Evolutionary conservation across 1,284 basidiomycete genomes (phyloP).

Genomic region (Anthracocystis walkeri): DNA sequence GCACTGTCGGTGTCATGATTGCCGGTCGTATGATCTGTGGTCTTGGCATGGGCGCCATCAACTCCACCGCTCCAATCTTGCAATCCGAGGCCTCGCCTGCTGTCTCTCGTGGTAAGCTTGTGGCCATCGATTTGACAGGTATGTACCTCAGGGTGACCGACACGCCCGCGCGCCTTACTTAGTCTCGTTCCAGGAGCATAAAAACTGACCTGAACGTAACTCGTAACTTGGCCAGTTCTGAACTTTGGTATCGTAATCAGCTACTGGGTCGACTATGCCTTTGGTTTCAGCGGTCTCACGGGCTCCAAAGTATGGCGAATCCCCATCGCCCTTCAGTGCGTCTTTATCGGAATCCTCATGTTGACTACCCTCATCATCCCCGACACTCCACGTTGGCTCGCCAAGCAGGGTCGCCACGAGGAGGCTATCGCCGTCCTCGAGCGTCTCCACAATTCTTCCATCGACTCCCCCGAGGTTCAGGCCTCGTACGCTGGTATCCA

Average conservation of each 20-base stretch:
- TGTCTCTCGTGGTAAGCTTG: conserved; percentile 76
- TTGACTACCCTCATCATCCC: conserved; percentile 76
- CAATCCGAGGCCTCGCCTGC: conserved; percentile 78
- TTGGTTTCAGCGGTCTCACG: conserved; percentile 71
- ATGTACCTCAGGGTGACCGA: no score
- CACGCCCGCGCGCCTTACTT: no score
- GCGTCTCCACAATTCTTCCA: conserved; percentile 75
- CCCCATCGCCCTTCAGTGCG: conserved; percentile 78
- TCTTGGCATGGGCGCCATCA: conserved; percentile 78
- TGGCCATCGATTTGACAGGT: conserved; percentile 79
- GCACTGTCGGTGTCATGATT: conserved; percentile 75
- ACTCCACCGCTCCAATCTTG: conserved; percentile 75
- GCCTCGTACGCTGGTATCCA: conserved; percentile 71
- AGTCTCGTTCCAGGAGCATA: no score
- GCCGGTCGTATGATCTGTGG: conserved; percentile 77
- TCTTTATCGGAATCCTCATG: conserved; percentile 77
- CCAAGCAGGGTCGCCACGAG: conserved; percentile 74
- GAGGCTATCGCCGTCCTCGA: conserved; percentile 78
- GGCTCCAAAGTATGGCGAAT: conserved; percentile 76
- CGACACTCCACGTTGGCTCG: conserved; percentile 79
- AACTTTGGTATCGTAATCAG: conserved; percentile 78
- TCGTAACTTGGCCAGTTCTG: no score
- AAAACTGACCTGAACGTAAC: no score
- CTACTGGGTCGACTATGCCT: conserved; percentile 69
- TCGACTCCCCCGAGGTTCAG: conserved; percentile 73